Conservation (phyloP, 768 basidiomycete genomes). For the Plicaturopsis crispa region DNA sequence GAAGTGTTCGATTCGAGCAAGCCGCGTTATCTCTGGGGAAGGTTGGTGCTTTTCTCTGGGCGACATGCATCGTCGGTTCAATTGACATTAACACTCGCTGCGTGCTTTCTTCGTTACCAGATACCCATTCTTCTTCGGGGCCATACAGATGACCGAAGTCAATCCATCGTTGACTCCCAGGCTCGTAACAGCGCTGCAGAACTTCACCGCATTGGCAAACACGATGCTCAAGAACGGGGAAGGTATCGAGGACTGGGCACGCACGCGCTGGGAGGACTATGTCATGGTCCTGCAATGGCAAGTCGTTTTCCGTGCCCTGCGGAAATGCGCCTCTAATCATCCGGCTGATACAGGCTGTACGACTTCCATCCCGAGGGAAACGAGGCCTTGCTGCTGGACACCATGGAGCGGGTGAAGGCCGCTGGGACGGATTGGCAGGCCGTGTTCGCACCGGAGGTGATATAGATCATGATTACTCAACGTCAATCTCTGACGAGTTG, state of each 20-base stretch:
- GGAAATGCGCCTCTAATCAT: neutral
- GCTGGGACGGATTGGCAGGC: slow-evolving; percentile 49
- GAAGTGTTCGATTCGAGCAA: slow-evolving; percentile 46
- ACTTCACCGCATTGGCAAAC: slow-evolving; percentile 45
- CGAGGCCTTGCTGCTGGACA: slow-evolving; percentile 41
- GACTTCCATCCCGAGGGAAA: slow-evolving; percentile 43
- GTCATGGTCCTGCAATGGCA: slow-evolving; percentile 50
- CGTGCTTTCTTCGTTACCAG: slow-evolving; percentile 13
- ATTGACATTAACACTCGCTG: neutral
- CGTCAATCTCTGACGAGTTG: neutral
- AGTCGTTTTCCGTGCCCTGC: neutral
- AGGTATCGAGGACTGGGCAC: slow-evolving; percentile 47
- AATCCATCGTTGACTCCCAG: slow-evolving; percentile 32
- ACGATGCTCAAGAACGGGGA: slow-evolving; percentile 42
- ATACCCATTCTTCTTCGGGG: slow-evolving; percentile 52
- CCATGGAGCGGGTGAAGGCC: slow-evolving; percentile 44
- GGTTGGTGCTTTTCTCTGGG: slow-evolving; percentile 17
- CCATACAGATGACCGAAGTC: slow-evolving; percentile 47
- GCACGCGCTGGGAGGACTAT: slow-evolving; percentile 53
- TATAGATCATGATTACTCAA: neutral
- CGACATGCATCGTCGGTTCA: neutral
- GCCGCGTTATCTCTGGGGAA: slow-evolving; percentile 47
- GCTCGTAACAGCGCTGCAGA: slow-evolving; percentile 44
- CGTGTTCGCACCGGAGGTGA: slow-evolving; percentile 38
- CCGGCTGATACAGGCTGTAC: too few relatives aligned